phyloP scores from a whole-genome alignment of 139 green algal genomes.

The Diplosphaera chodatii region DNA sequence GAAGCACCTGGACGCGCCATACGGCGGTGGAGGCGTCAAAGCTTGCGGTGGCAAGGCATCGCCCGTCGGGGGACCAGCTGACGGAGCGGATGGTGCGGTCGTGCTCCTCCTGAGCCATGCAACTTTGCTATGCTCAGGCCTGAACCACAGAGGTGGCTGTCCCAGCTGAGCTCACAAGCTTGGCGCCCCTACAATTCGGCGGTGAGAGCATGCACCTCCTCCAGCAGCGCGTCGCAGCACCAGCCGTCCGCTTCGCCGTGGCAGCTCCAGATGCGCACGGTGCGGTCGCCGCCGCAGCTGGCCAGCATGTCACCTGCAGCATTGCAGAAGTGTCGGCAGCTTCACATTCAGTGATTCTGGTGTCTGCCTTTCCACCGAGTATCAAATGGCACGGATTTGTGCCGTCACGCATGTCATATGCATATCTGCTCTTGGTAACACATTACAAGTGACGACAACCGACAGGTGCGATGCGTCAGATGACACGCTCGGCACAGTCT shows the following conservation, averaged over 20 bases:
- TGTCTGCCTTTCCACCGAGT: no score
- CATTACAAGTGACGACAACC: no score
- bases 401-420: no score
- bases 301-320: conserved; percentile 65
- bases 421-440: no score
- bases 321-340: no score
- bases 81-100: conserved; percentile 69
- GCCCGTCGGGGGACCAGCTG: conserved; percentile 76
- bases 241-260: conserved; percentile 14
- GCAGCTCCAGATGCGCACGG: conserved; percentile 79
- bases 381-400: no score
- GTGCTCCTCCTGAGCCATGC: no score
- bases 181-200: no score
- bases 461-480: background rate
- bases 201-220: no score
- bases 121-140: no score
- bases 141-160: no score
- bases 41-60: conserved; percentile 70
- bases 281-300: conserved; percentile 84
- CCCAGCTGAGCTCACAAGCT: no score
- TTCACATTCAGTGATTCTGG: background rate
- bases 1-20: conserved; percentile 63
- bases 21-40: conserved; percentile 86
- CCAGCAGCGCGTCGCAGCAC: conserved; percentile 61
- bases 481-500: background rate